Base-by-base conservation (phyloP, 495 filamentous ascomycete genomes). In the Astrothelium subdiscretum region DNA sequence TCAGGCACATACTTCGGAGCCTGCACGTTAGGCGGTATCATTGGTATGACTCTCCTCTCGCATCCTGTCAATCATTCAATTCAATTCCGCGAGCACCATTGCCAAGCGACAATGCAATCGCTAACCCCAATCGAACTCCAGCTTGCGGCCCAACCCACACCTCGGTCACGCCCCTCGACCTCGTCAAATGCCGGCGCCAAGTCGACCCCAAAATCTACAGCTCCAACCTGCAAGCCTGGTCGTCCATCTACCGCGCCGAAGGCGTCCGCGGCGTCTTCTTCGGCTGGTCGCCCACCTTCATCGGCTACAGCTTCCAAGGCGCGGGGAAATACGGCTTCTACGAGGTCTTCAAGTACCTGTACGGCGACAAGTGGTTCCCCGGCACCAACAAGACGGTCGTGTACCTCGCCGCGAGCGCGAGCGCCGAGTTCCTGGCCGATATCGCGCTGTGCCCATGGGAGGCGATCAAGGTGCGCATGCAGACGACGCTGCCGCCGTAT, bases 281-380 rank as follows among this genome's bases (percentile, higher is more conserved):
- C 72, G 86, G 86, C 68, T 88, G 86, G 85, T 77, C 82, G 0
- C 85, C 86, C 10, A 89, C 86, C 22, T 83, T 87, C 62, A 70
- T 87, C 10, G 86, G 85, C 32, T 89, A 89, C 77, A 84, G 80
- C 38, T 78, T 87, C 67, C 86, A 89, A 66, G 86, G 86, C n/a
- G 85, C 84, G 58, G 86, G 86, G n/a, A 89, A 89, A 72, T 89
- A 89, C 70, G 86, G 86, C 15, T 81, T 87, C 73, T 89, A 89
- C 70, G 86, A 89, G 63, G 81, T 87, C 69, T 89, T 89, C 80
- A 89, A 89, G 69, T 79, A 89, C 72, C 67, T 80, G 27, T 89
- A 89, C 72, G 85, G 85, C 64, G 83, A 88, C 60, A 74, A 77
- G 61, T 58, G 86, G 32, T 85, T 86, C 73, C 84, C 85, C 20